Evolutionary conservation across 2,329 filamentous ascomycete genomes (phyloP), one percentile per base, ranked within the genome.

Genomic region (Ceratocystis lukuohia): DNA sequence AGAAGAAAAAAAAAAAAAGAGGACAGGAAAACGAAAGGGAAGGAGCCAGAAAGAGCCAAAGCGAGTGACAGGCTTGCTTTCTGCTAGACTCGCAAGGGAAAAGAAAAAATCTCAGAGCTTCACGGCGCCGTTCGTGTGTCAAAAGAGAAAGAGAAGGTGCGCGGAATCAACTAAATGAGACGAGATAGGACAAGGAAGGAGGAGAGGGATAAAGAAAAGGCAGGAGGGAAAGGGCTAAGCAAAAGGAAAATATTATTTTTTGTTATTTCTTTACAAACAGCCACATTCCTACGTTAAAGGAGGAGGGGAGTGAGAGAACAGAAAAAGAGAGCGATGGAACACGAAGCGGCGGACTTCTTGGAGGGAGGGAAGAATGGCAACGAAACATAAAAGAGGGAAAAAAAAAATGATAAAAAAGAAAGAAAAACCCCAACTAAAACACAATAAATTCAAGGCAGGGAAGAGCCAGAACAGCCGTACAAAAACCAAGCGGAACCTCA

Each of bases 401-500:
- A 67, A 67, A 68, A 65, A 66, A 68, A 71, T 65, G 69, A 73
- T 20, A 2, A n/a, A 48, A 48, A 2, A 15, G 61, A 20, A 20
- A 20, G 7, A 33, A 28, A 45, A 45, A 4, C 33, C 8, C 37
- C 10, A 41, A 15, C 37, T 1, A 53, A 53, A 28, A 28, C 22
- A 15, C 8, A 17, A 50, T 5, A 2, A 53, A 53, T 22, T 12
- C 20, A 53, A 53, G 7, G 5, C 5, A 28, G 4, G n/a, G 10
- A 25, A 20, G 6, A 30, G 10, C 37, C 37, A 41, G 8, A 12
- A 3, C 37, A 12, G 1, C 37, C 12, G 12, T 12, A 15, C 37
- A 41, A 41, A 1, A 41, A 4, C 3, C 37, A 15, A 15, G 37
- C 37, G 1, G 37, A 41, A 41, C 37, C 37, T 41, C 10, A 41